Percentiles rank a stretch among this genome's conserved stretches.
phyloP scores from a whole-genome alignment of 2,329 filamentous ascomycete species.

The Colletotrichum sp. region DNA sequence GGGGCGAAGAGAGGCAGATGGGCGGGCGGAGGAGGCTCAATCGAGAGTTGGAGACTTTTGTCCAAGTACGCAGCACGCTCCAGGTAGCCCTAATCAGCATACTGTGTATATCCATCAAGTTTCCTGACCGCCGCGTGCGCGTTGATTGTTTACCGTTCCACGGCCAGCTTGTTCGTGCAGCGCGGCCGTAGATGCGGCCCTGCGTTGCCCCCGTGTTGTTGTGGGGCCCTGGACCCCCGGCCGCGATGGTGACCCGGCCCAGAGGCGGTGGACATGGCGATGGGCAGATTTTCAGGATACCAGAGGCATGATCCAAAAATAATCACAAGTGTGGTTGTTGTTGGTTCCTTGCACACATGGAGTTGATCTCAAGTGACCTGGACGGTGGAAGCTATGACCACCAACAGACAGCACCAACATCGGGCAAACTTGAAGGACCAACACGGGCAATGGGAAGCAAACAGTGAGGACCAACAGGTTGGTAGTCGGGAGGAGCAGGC shows the following conservation, averaged over 20 bases:
- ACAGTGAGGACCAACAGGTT: neutral
- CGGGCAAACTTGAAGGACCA: neutral
- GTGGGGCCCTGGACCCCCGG: neutral
- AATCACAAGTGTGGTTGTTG: neutral
- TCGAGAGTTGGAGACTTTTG: neutral
- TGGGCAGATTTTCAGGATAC: neutral
- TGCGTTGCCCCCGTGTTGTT: neutral
- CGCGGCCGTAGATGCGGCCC: conserved; percentile 17
- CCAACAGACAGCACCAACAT: neutral
- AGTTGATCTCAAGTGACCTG: neutral
- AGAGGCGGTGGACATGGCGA: neutral
- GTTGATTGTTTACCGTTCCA: conserved; percentile 14
- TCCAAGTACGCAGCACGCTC: conserved; percentile 8
- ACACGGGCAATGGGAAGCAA: neutral
- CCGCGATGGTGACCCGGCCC: neutral
- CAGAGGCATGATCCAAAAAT: neutral
- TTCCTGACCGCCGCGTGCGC: neutral
- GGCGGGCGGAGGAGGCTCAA: neutral
- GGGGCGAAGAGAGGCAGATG: neutral
- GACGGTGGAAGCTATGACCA: neutral
- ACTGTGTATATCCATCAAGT: conserved; percentile 5
- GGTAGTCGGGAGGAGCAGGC: neutral
- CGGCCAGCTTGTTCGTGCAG: conserved; percentile 5
- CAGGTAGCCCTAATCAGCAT: conserved; percentile 18
- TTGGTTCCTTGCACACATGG: neutral